Base-by-base conservation (phyloP, 140 eudicot species). In the Erigeron philadelphicus region DNA sequence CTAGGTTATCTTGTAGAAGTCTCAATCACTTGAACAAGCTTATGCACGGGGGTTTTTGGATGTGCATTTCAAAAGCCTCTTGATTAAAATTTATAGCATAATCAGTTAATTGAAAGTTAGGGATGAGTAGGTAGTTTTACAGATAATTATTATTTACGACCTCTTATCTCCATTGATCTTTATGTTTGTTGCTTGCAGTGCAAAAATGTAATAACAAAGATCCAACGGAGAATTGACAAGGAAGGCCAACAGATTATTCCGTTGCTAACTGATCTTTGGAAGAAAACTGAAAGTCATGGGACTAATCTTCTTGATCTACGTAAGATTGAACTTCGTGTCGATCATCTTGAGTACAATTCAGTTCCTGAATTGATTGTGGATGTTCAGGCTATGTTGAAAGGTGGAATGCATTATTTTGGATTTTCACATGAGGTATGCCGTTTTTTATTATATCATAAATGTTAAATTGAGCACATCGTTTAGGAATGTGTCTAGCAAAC, bases 161-260 rank as follows among this genome's bases (percentile, higher is more conserved):
- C 23, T 3, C 16, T 40, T 3, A 17, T 61, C 38, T 45, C 8
- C 5, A 31, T 65, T 8, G 15, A 6, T 54, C 43, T 19, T 25
- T 63, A 15, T 72, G 18, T 6, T 59, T 50, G 1, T 46, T 7
- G 12, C 44, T 73, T 89, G 69, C 83, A 93, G 99, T 89, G 99
- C 84, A 89, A 93, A 81, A 89, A 73, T 73, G 90, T 93, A 44
- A 70, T 89, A 54, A 82, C 80, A 56, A 93, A 85, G 87, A 76
- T 93, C 75, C 93, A 79, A 68, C 78, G 88, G 81, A 89, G 87
- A 80, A 83, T 93, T 41, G 94, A 86, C 43, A 83, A 79, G 71
- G 99, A 89, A 85, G 96, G 96, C 50, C 87, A 81, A 45, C 87
- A 83, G 64, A 89, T 93, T 67, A 81, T 93, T 52, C 99, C 99